Base-by-base conservation (phyloP, 768 basidiomycete species). In the Leucocoprinus leucothites region DNA sequence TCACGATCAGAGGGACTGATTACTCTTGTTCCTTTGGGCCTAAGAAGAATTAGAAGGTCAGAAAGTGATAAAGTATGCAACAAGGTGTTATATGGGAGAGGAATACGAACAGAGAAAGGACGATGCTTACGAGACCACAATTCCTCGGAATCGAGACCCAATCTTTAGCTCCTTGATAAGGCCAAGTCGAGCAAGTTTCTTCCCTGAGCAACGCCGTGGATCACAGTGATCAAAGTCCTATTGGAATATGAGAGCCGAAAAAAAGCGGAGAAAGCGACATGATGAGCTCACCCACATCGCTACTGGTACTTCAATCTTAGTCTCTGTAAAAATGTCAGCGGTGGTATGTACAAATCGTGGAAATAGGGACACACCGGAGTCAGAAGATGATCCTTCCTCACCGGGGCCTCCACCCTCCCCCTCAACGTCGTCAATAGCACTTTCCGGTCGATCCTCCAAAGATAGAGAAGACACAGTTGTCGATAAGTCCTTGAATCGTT, bases 191-290 rank as follows among this genome's bases (percentile, higher is more conserved):
- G 91, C 78, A 4, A 99, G 82, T 66, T 91, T 95, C 76, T 97
- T 98, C 3, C 97, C 97, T 25, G 80, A 81, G 56, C 81, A 82
- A 2, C 80, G 76, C 38, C 86, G 86, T 0, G 96, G 95, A 68
- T 99, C 96, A 66, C 97, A 99, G 67, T 99, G 97, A 67, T 91
- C 88, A 71, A 99, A 98, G 67, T 99, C 96, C 94, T 96, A 54
- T n/a, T 24, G n/a, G 22, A 31, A 31, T 49, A 52, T 9, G 38
- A 60, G 48, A 21, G 24, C 46, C 18, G 5, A 11, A 44, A 44
- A 14, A 21, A 35, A 41, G 38, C 43, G 48, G 3, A 21, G 28
- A 54, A 26, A 24, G 11, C 46, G 9, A n/a, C n/a, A n/a, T n/a
- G 47, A 19, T 43, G 44, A 77, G 31, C 94, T 70, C 55, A 89